A percentile compares a stretch with the other conserved stretches of the same genome.
phyloP scores from a whole-genome alignment of 2,329 filamentous ascomycete genomes.

The Thielaviopsis cerberus region DNA sequence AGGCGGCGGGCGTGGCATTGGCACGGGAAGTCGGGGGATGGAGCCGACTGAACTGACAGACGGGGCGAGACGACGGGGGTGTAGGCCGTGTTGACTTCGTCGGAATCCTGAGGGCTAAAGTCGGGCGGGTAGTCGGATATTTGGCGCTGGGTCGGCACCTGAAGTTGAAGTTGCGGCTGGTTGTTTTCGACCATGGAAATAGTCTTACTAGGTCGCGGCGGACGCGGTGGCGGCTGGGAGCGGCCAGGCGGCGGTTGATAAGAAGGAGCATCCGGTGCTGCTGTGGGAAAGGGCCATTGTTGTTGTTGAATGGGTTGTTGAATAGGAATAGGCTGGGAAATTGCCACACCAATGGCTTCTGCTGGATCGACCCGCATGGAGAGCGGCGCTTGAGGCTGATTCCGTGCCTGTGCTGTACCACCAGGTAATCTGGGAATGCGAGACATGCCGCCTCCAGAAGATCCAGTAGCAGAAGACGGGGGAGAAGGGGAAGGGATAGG shows the following conservation, averaged over 20 bases:
- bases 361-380: conserved; percentile 15
- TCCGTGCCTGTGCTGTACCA: background rate
- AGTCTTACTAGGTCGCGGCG: conserved; percentile 34
- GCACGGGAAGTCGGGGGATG: conserved; percentile 37
- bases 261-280: conserved; percentile 20
- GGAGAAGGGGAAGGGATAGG: conserved; percentile 4
- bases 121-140: conserved; percentile 15
- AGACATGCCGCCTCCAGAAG: conserved; percentile 5
- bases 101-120: conserved; percentile 20
- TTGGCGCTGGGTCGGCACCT: conserved; percentile 19
- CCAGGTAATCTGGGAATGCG: conserved; percentile 10
- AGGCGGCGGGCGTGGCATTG: conserved; percentile 15
- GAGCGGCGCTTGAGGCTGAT: background rate
- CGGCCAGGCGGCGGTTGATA: conserved; percentile 34
- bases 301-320: conserved; percentile 34
- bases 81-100: conserved; percentile 26
- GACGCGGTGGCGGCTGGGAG: conserved; percentile 34
- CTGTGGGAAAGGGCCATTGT: conserved; percentile 20
- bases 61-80: conserved; percentile 31
- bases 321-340: conserved; percentile 33
- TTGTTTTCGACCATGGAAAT: conserved; percentile 32
- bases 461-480: conserved; percentile 9
- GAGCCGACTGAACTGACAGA: conserved; percentile 36
- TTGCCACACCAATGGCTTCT: conserved; percentile 21
- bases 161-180: conserved; percentile 31